Evolutionary conservation across 2,329 filamentous ascomycete species (phyloP).

Genomic region (Apiospora hydei): DNA sequence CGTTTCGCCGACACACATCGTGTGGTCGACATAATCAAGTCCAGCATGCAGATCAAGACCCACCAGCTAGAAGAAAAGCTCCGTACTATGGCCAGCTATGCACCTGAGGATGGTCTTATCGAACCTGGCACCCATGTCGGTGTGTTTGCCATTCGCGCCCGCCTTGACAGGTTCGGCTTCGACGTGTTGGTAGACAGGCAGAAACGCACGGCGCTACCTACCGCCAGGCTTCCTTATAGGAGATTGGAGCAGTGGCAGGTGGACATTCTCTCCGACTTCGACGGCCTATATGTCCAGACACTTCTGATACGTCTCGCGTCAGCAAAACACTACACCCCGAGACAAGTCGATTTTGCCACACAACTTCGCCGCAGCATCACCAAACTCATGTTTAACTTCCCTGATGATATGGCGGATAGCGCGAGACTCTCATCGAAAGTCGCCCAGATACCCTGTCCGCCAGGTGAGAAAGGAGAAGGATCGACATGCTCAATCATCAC

Average conservation of each 20-base stretch:
- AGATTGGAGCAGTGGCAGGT: conserved; percentile 62
- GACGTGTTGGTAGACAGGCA: conserved; percentile 67
- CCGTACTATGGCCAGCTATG: conserved; percentile 68
- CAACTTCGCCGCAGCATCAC: conserved; percentile 50
- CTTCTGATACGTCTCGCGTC: conserved; percentile 8
- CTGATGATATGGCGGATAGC: conserved; percentile 50
- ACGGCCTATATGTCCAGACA: conserved; percentile 46
- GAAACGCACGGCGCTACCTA: conserved; percentile 66
- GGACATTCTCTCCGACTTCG: conserved; percentile 59
- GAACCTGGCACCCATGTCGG: conserved; percentile 63
- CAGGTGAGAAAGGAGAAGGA: conserved; percentile 22
- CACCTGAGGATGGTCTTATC: conserved; percentile 47
- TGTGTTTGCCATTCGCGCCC: conserved; percentile 63
- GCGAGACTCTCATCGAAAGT: conserved; percentile 48
- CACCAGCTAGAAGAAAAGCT: conserved; percentile 67
- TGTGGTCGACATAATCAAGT: conserved; percentile 72
- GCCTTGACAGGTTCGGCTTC: conserved; percentile 60
- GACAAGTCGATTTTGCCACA: conserved; percentile 53
- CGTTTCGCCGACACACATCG: conserved; percentile 76
- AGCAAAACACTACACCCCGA: conserved; percentile 36
- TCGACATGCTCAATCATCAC: conserved; percentile 52
- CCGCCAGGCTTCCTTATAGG: conserved; percentile 59
- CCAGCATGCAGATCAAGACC: conserved; percentile 76
- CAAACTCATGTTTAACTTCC: conserved; percentile 44
- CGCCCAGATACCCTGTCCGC: conserved; percentile 47